These are phyloP conservation scores for Diaporthe sp. DNA, from an alignment of 2,329 filamentous ascomycete species.

Conservation along the genomic window DNA sequence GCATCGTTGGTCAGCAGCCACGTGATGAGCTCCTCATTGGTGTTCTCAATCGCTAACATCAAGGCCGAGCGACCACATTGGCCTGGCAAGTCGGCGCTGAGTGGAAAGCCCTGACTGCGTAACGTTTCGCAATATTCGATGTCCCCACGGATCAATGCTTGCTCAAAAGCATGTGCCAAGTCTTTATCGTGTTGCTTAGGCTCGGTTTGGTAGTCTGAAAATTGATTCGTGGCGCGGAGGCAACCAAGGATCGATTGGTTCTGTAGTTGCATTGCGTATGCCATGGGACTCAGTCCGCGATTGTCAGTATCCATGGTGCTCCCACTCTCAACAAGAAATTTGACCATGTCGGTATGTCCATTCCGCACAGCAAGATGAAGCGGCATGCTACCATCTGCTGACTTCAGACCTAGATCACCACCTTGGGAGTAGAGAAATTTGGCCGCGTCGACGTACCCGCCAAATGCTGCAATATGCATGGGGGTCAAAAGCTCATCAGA, in stretches of 20 bases:
- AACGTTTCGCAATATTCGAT: background rate
- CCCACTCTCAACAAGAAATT: background rate
- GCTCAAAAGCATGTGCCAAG: background rate
- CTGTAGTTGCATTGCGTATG: background rate
- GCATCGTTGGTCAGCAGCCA: background rate
- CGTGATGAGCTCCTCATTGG: background rate
- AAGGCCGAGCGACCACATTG: background rate
- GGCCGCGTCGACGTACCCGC: background rate
- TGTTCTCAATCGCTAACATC: background rate
- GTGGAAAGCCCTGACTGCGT: background rate
- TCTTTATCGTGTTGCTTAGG: background rate
- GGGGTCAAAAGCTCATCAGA: background rate
- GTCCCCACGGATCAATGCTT: background rate
- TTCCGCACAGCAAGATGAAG: background rate
- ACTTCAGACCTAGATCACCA: background rate
- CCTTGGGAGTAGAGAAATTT: background rate
- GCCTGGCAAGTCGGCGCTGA: background rate
- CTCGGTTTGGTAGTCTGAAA: background rate
- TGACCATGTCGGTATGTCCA: background rate
- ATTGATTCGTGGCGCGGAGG: background rate
- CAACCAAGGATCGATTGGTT: background rate
- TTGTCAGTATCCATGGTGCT: background rate
- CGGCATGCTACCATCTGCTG: background rate
- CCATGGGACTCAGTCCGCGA: background rate
- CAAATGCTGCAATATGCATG: background rate